Evolutionary conservation across 2,329 filamentous ascomycete species (phyloP), one percentile per base, ranked within the genome.

Genomic region (Daldinia sp.): DNA sequence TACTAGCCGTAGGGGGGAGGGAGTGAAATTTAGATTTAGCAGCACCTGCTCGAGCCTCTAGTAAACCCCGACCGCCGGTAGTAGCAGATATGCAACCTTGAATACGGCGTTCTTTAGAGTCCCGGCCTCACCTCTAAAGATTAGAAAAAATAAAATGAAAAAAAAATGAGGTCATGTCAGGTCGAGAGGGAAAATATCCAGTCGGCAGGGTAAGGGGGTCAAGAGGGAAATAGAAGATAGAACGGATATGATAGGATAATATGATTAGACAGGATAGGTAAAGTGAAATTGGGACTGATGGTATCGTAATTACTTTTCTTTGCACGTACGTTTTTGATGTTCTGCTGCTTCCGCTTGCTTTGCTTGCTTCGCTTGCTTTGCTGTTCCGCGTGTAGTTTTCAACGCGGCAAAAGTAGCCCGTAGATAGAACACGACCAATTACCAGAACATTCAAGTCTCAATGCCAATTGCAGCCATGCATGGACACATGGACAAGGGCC

Each of bases 401-500:
- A 32, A 64, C 55, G 65, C 67, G 51, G 59, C 62, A 64, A 17
- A n/a, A 37, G 59, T 47, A 62, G 60, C 55, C 19, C 62, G 65
- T 66, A 49, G 53, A 41, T 41, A 47, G 51, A 56, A 57, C 13
- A 56, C 27, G 49, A 58, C 61, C 49, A 53, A 56, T 21, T 45
- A 58, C 61, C 49, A 53, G 57, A 25, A 58, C 48, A 61, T 62
- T 57, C 58, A 64, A 67, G 51, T 57, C 54, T 64, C 52, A 58
- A 63, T 49, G n/a, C 56, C 55, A 57, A 63, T 58, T 48, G 59
- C 51, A 61, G 35, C 65, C 52, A 53, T 65, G 62, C 63, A 68
- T 61, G 54, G 63, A 68, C 53, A 63, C 59, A 68, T 59, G 54
- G 63, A 68, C 57, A 63, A 61, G 65, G 65, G 59, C 50, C 50